A percentile compares a stretch with the other conserved stretches of the same genome.
Conservation (phyloP, 2,329 filamentous ascomycete genomes). For the Trichophyton schoenleinii region DNA sequence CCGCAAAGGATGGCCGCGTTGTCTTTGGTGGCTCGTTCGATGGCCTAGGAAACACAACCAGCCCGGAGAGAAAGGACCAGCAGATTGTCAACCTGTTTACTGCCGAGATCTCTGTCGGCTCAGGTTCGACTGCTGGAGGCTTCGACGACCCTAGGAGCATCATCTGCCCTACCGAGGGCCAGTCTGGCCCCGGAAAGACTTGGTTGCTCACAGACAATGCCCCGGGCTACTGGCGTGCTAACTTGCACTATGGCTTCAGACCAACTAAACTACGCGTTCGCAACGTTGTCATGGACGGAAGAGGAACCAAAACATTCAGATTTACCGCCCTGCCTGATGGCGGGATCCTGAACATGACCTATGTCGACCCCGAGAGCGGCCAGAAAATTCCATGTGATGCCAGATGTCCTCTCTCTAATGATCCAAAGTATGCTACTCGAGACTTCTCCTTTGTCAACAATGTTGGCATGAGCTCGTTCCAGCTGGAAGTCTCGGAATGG, state of each 20-base stretch:
- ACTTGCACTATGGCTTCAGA: conserved; percentile 69
- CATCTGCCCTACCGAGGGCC: conserved; percentile 50
- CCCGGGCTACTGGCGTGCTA: conserved; percentile 70
- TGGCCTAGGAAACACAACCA: conserved; percentile 68
- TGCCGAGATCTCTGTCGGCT: conserved; percentile 58
- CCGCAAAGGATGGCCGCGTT: conserved; percentile 67
- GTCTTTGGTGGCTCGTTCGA: conserved; percentile 88
- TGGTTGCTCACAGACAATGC: conserved; percentile 70
- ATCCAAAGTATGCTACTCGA: conserved; percentile 55
- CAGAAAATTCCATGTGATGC: conserved; percentile 61
- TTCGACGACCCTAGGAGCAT: conserved; percentile 69
- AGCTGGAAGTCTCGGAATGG: conserved; percentile 73
- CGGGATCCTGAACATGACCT: conserved; percentile 94
- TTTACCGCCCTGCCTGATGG: conserved; percentile 74
- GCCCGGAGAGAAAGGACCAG: conserved; percentile 44
- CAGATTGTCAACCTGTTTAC: conserved; percentile 75
- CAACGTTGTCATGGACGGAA: conserved; percentile 73
- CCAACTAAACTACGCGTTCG: conserved; percentile 78
- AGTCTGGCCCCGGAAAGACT: conserved; percentile 59
- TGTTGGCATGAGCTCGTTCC: conserved; percentile 78
- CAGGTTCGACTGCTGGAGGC: conserved; percentile 47
- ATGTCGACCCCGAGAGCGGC: conserved; percentile 59
- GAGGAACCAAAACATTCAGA: conserved; percentile 78
- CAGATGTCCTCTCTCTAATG: conserved; percentile 68
- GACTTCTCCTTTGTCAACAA: conserved; percentile 84